Conservation (phyloP, 2,329 filamentous ascomycete genomes). For the Colletotrichum eleusines region DNA sequence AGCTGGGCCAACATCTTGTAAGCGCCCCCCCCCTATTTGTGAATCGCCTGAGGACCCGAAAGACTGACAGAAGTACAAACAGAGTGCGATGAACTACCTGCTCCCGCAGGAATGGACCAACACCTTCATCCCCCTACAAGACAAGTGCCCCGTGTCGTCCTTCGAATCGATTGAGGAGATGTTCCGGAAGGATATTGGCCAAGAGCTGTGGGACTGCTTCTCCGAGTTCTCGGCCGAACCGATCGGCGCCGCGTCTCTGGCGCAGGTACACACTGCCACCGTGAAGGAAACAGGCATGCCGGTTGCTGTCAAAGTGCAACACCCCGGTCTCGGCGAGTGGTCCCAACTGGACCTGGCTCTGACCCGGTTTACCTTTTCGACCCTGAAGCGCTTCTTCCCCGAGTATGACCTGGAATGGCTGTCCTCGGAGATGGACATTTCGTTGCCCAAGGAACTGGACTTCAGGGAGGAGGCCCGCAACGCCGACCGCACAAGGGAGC, state of each 20-base stretch:
- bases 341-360: conserved; percentile 87
- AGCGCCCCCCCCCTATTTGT: conserved; percentile 30
- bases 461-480: conserved; percentile 90
- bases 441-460: conserved; percentile 90
- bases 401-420: conserved; percentile 98
- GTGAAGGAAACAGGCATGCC: conserved; percentile 84
- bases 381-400: conserved; percentile 92
- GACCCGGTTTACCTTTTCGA: conserved; percentile 90
- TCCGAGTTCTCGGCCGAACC: conserved; percentile 84
- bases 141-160: conserved; percentile 93
- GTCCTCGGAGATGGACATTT: conserved; percentile 91
- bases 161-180: conserved; percentile 87
- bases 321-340: conserved; percentile 91
- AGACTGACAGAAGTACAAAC: conserved; percentile 60
- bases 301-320: conserved; percentile 97
- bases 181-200: conserved; percentile 86
- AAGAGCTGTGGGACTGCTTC: conserved; percentile 84
- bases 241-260: conserved; percentile 92
- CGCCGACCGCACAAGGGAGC: conserved; percentile 80
- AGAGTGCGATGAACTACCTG: conserved; percentile 95
- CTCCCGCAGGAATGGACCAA: conserved; percentile 92
- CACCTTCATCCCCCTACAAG: conserved; percentile 95
- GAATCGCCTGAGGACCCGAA: not conserved
- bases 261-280: conserved; percentile 91
- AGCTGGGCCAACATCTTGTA: conserved; percentile 92